Percentiles rank a stretch among this genome's conserved stretches.
These are phyloP conservation scores for Arthroderma sp. DNA, from an alignment of 2,329 filamentous ascomycete genomes.

Conservation along the genomic window DNA sequence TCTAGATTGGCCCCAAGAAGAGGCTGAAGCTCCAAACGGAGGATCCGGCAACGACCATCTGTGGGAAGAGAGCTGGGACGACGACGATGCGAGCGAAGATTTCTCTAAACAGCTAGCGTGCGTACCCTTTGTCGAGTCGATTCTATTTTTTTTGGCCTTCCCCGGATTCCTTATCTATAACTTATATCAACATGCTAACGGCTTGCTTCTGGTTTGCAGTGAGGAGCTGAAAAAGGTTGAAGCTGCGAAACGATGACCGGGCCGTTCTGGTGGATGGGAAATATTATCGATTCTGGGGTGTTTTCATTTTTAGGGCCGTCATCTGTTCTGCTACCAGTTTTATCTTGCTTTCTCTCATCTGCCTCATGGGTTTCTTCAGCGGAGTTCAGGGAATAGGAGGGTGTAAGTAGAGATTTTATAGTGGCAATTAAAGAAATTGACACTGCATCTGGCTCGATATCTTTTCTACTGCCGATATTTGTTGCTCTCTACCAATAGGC, in stretches of 20 bases:
- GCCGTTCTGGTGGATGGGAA: neutral
- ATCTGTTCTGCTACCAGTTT: neutral
- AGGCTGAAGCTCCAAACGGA: conserved; percentile 58
- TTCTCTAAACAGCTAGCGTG: conserved; percentile 92
- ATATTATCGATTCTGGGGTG: neutral
- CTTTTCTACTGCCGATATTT: neutral
- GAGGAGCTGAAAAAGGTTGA: conserved; percentile 94
- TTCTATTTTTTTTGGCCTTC: neutral
- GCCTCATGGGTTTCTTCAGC: conserved; percentile 2
- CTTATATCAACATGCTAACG: conserved; percentile 2
- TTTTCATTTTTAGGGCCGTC: neutral
- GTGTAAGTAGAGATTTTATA: neutral
- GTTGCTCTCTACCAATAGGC: too few species aligned
- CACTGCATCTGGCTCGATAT: neutral
- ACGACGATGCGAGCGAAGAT: conserved; percentile 93
- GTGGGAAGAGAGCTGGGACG: conserved; percentile 99
- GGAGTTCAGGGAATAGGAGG: conserved; percentile 2
- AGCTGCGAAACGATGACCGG: conserved; percentile 28
- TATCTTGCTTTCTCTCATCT: neutral
- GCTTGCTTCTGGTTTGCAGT: conserved; percentile 18
- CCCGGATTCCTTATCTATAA: neutral
- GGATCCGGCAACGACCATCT: conserved; percentile 60
- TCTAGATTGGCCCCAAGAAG: conserved; percentile 83
- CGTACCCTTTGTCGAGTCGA: conserved; percentile 30
- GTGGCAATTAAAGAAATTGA: conserved; percentile 1